Base-by-base conservation (phyloP, 1,139 yeast species). In the Suhomyces atakaporum region DNA sequence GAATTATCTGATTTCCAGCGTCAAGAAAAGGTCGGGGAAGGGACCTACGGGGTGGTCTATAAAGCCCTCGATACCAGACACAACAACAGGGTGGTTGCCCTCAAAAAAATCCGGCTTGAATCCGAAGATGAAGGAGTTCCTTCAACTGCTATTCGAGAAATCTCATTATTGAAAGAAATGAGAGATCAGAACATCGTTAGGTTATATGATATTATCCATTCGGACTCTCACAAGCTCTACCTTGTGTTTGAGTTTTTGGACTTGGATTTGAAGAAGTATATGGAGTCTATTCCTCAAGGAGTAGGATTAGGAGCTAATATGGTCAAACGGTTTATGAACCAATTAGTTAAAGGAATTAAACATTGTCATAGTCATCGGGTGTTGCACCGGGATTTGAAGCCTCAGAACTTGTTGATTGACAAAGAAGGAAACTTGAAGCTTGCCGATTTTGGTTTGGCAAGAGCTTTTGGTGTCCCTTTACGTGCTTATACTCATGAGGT, bases 41-140 rank as follows among this genome's bases (percentile, higher is more conserved):
- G 92, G 39, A 92, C 99, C 3, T 92, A 92, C 58, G 99, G 98
- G 46, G 98, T 92, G 38, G 99, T 92, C 16, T 94, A 92, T 67
- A 92, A 92, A 62, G 98, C 98, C 2, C 72, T 88, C 30, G 97
- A 92, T 59, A 78, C 85, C 39, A 82, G 83, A 47, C 90, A 92
- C 62, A 86, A 87, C 54, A 89, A 90, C 66, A 73, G 97, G 36
- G 78, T 90, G 18, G 98, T 92, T 30, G 99, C 99, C 0, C 69
- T 94, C 51, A 92, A 92, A 62, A 92, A 92, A 65, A 92, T 92
- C 61, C 77, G 98, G 42, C 72, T 94, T 39, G 99, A 94, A 58
- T 88, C 95, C 30, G 98, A 94, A 62, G 97, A 90, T 62, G 98
- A 92, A 63, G 99, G 99, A 27, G 97, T 92, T 23, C 98, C 98